These are phyloP conservation scores for Achaetomiella virescens DNA, from an alignment of 495 filamentous ascomycete genomes.

Conservation along the genomic window DNA sequence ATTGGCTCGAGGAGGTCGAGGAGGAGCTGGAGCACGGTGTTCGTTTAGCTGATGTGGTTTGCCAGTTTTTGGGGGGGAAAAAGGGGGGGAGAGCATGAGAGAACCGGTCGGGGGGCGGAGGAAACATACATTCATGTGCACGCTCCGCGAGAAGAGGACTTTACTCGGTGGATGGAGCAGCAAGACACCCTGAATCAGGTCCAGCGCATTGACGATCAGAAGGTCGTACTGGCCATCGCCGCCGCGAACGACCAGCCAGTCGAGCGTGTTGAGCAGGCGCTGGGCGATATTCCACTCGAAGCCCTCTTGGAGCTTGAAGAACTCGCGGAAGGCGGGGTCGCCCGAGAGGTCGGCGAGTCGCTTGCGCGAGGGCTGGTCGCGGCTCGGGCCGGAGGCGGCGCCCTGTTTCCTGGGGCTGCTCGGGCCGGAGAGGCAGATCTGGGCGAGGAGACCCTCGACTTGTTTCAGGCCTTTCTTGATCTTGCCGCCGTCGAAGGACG, in stretches of 20 bases:
- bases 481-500: slow-evolving; percentile 81
- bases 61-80: not conserved
- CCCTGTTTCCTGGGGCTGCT: slow-evolving; percentile 27
- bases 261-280: slow-evolving; percentile 78
- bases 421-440: slow-evolving; percentile 76
- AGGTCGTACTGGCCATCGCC: slow-evolving; percentile 80
- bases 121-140: slow-evolving; percentile 78
- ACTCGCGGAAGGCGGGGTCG: slow-evolving; percentile 91
- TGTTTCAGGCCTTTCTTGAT: slow-evolving; percentile 91
- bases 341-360: slow-evolving; percentile 60
- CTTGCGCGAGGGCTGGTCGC: slow-evolving; percentile 42
- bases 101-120: slow-evolving; percentile 1
- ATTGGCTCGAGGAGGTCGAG: slow-evolving; percentile 91
- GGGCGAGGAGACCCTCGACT: slow-evolving; percentile 90
- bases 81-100: not conserved
- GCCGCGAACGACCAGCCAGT: slow-evolving; percentile 75
- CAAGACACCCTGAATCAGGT: slow-evolving; percentile 83
- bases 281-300: slow-evolving; percentile 97
- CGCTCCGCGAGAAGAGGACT: slow-evolving; percentile 76
- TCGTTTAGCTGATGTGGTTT: not conserved
- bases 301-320: slow-evolving; percentile 91
- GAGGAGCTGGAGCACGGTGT: slow-evolving; percentile 51
- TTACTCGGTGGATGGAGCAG: slow-evolving; percentile 92
- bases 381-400: slow-evolving; percentile 20
- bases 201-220: slow-evolving; percentile 80